Percentiles rank a stretch among this genome's conserved stretches.
phyloP scores from a whole-genome alignment of 139 green algal genomes.

The Chara braunii region DNA sequence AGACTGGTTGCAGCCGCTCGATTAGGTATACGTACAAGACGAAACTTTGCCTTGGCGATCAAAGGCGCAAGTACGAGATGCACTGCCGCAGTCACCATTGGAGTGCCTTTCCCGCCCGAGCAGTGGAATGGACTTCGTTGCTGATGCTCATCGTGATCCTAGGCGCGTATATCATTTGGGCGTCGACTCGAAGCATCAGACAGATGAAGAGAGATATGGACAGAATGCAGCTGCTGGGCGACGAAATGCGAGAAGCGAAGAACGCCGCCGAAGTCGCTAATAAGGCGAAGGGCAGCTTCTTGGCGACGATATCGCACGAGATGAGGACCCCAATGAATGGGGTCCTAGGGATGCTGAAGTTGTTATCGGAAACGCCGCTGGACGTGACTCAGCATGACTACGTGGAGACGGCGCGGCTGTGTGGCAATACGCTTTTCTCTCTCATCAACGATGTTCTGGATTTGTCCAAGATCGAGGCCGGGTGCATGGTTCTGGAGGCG shows the following conservation, averaged over 20 bases:
- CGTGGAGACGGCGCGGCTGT: conserved; percentile 18
- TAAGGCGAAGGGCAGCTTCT: conserved; percentile 51
- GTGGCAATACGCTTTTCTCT: conserved; percentile 8
- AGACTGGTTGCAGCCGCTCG: no score
- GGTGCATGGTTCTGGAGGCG: conserved; percentile 17
- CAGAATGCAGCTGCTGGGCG: conserved; percentile 11
- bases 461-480: conserved; percentile 35
- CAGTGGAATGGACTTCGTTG: no score
- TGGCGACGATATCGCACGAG: conserved; percentile 62
- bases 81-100: no score
- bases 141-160: no score
- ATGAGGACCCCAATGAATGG: conserved; percentile 55
- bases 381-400: conserved; percentile 30
- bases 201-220: not conserved
- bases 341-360: conserved; percentile 35
- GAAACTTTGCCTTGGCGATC: no score
- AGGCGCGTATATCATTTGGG: not conserved
- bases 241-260: conserved; percentile 15
- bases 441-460: conserved; percentile 32
- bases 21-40: no score
- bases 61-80: no score
- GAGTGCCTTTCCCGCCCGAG: no score
- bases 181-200: not conserved
- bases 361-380: conserved; percentile 13
- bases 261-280: conserved; percentile 31